Percentiles rank a stretch among this genome's conserved stretches.
These are phyloP conservation scores for Pelargonium exstipulatum DNA, from an alignment of 441 rosid genomes.

Conservation along the genomic window DNA sequence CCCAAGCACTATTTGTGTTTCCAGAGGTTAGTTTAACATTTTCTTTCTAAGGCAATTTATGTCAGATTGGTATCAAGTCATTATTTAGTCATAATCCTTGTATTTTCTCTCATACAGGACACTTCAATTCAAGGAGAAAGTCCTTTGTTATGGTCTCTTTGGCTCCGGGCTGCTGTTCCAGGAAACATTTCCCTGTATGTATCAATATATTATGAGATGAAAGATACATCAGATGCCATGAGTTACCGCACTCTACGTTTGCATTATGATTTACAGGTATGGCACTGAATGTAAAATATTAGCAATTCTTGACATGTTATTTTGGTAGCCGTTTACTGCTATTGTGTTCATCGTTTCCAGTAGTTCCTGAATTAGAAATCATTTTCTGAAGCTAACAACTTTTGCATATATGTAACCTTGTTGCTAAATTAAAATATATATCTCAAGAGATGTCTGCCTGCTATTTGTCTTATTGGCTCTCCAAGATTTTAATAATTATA, in stretches of 20 bases:
- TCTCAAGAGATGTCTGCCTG: neutral
- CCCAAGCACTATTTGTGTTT: constrained; percentile 52
- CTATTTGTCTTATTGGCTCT: constrained; percentile 11
- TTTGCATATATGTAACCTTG: neutral
- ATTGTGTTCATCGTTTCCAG: neutral
- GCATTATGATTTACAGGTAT: constrained; percentile 74
- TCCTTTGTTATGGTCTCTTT: constrained; percentile 79
- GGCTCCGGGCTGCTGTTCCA: constrained; percentile 93
- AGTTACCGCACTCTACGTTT: constrained; percentile 83
- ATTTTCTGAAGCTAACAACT: neutral
- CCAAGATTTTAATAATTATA: constrained; percentile 6
- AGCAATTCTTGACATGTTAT: neutral
- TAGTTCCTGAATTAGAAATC: neutral
- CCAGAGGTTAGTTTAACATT: constrained; percentile 63
- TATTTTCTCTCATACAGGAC: constrained; percentile 48
- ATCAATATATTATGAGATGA: constrained; percentile 82
- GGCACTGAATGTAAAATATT: constrained; percentile 5
- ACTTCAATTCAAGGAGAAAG: constrained; percentile 44
- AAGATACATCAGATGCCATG: constrained; percentile 62
- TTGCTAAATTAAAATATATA: neutral
- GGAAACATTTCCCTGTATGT: constrained; percentile 61
- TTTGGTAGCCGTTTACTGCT: neutral
- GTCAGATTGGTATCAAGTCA: constrained; percentile 19
- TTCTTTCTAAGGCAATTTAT: constrained; percentile 20
- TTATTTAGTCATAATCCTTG: constrained; percentile 22